Conservation (phyloP, 352 stramenopile species). For the Pythium utonaiense region DNA sequence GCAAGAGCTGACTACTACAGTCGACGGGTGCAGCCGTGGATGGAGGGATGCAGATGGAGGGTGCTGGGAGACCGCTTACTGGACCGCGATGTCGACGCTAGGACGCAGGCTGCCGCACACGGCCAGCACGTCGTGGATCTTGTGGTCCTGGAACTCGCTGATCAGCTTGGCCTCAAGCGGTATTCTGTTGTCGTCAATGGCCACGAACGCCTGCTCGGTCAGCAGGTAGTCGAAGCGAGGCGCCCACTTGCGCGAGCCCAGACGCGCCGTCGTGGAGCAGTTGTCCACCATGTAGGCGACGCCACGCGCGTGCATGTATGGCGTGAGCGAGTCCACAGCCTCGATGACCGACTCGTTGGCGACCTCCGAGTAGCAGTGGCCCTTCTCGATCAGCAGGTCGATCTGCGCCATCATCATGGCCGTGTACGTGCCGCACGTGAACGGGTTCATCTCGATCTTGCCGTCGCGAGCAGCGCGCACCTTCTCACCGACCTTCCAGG, state of each 20-base stretch:
- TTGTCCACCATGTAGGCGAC: slow-evolving; percentile 99
- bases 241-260: slow-evolving; percentile 97
- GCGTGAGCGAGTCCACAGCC: slow-evolving; percentile 96
- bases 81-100: slow-evolving; percentile 93
- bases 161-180: slow-evolving; percentile 85
- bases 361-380: slow-evolving; percentile 97
- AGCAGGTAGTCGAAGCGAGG: slow-evolving; percentile 98
- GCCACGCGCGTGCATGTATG: slow-evolving; percentile 98
- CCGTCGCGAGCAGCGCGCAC: slow-evolving; percentile 92
- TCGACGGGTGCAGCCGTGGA: neutral
- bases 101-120: slow-evolving; percentile 95
- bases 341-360: slow-evolving; percentile 99
- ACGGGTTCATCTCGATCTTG: slow-evolving; percentile 97
- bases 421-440: slow-evolving; percentile 96
- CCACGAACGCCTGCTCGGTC: slow-evolving; percentile 95
- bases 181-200: slow-evolving; percentile 93
- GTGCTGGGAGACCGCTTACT: too few species aligned
- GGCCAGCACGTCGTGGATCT: slow-evolving; percentile 94
- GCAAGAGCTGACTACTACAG: neutral
- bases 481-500: slow-evolving; percentile 96
- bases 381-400: slow-evolving; percentile 94
- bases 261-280: slow-evolving; percentile 98
- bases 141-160: slow-evolving; percentile 94
- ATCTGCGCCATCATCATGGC: slow-evolving; percentile 99
- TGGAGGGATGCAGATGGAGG: too few species aligned